A percentile compares a stretch with the other conserved stretches of the same genome.
Conservation (phyloP, 805 yeast genomes). For the Schwanniomyces vanrijiae region DNA sequence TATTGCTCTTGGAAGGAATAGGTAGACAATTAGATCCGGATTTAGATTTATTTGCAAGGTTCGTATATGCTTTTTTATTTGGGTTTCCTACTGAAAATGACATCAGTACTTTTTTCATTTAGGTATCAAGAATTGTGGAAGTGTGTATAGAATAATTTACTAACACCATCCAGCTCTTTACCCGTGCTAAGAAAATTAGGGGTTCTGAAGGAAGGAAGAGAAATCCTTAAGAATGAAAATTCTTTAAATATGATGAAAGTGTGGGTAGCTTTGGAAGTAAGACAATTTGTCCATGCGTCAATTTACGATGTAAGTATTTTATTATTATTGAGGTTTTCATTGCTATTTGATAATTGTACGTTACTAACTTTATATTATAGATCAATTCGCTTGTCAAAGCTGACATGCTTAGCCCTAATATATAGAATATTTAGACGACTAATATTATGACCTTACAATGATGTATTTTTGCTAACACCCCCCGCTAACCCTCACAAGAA, state of each 20-base stretch:
- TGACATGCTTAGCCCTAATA: slow-evolving; percentile 45
- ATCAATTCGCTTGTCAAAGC: slow-evolving; percentile 44
- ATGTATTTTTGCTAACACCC: too few relatives aligned
- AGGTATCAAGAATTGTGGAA: background rate
- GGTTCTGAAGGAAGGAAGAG: slow-evolving; percentile 61
- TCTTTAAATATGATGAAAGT: slow-evolving; percentile 82
- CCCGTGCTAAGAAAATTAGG: slow-evolving; percentile 86
- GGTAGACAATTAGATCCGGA: slow-evolving; percentile 94
- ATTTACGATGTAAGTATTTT: slow-evolving; percentile 65
- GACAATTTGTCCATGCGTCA: slow-evolving; percentile 82
- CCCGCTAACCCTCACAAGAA: too few relatives aligned
- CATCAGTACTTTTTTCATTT: slow-evolving; percentile 10
- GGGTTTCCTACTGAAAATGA: slow-evolving; percentile 42
- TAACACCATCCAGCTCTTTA: slow-evolving; percentile 55
- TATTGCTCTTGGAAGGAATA: slow-evolving; percentile 86
- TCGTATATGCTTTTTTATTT: slow-evolving; percentile 54
- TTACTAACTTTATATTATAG: slow-evolving; percentile 25
- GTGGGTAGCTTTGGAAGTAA: slow-evolving; percentile 86
- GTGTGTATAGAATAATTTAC: slow-evolving; percentile 9
- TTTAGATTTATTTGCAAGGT: slow-evolving; percentile 93
- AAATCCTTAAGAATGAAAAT: slow-evolving; percentile 54
- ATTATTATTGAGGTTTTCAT: background rate
- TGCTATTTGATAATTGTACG: background rate
- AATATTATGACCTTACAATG: background rate
- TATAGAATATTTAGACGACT: slow-evolving; percentile 1